These are phyloP conservation scores for Xylaria flabelliformis DNA, from an alignment of 495 filamentous ascomycete genomes.

Conservation along the genomic window DNA sequence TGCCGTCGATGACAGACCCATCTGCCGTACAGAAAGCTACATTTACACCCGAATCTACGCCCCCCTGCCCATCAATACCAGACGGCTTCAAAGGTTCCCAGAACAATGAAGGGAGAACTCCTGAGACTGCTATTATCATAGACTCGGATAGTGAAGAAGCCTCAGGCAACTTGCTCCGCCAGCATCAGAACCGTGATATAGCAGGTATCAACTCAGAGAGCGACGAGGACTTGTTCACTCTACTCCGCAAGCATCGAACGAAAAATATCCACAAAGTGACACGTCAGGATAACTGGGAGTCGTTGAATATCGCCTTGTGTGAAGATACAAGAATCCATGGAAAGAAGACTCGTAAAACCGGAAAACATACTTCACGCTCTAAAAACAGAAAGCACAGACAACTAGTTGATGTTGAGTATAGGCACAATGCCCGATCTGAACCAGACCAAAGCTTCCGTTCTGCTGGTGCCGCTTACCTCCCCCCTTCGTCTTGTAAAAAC, in stretches of 20 bases:
- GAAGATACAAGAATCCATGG: not conserved
- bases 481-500: not conserved
- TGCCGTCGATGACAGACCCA: not conserved
- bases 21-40: not conserved
- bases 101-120: not conserved
- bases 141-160: slow-evolving; percentile 2
- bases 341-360: not conserved
- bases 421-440: not conserved
- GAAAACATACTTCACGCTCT: not conserved
- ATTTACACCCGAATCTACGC: not conserved
- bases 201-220: not conserved
- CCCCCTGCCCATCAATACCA: not conserved
- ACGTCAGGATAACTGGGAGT: slow-evolving; percentile 9
- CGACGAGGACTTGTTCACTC: slow-evolving; percentile 2
- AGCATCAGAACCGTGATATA: not conserved
- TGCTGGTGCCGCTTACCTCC: not conserved
- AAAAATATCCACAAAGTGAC: not conserved
- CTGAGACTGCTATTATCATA: not conserved
- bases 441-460: not conserved
- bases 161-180: not conserved
- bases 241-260: not conserved
- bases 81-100: not conserved
- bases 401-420: not conserved
- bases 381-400: not conserved
- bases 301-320: not conserved